Percentiles rank a stretch among this genome's conserved stretches.
These are phyloP conservation scores for Arthrobotrys megalospora DNA, from an alignment of 2,329 filamentous ascomycete species.

Conservation along the genomic window DNA sequence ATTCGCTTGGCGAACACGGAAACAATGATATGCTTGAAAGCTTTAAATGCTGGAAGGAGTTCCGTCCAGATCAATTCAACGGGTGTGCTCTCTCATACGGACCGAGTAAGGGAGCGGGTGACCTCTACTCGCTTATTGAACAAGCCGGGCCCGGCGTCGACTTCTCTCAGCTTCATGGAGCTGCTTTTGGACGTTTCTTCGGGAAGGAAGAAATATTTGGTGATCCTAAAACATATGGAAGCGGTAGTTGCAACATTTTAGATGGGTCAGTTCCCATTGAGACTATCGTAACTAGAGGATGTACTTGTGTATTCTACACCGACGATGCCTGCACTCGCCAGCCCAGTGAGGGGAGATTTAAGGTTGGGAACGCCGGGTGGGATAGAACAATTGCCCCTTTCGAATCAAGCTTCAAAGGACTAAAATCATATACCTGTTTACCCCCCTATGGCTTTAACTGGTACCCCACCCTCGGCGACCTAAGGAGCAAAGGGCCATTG, in stretches of 20 bases:
- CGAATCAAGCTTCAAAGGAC: not conserved
- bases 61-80: not conserved
- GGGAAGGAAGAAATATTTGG: not conserved
- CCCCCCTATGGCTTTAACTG: not conserved
- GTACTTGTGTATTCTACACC: not conserved
- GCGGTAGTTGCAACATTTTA: too few relatives aligned
- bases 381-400: not conserved
- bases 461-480: not conserved
- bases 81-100: not conserved
- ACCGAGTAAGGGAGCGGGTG: not conserved
- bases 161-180: too few relatives aligned
- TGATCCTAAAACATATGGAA: not conserved
- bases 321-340: not conserved
- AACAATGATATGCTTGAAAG: slow-evolving; percentile 14
- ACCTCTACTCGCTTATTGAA: too few relatives aligned
- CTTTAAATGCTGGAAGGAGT: slow-evolving; percentile 5
- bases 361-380: slow-evolving; percentile 4
- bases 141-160: too few relatives aligned
- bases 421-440: not conserved
- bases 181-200: not conserved
- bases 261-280: not conserved
- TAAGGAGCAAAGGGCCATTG: too few relatives aligned
- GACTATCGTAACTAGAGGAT: not conserved
- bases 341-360: not conserved
- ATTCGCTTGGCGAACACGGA: not conserved